These are phyloP conservation scores for Kwoniella heveanensis DNA, from an alignment of 768 basidiomycete genomes.

Conservation along the genomic window DNA sequence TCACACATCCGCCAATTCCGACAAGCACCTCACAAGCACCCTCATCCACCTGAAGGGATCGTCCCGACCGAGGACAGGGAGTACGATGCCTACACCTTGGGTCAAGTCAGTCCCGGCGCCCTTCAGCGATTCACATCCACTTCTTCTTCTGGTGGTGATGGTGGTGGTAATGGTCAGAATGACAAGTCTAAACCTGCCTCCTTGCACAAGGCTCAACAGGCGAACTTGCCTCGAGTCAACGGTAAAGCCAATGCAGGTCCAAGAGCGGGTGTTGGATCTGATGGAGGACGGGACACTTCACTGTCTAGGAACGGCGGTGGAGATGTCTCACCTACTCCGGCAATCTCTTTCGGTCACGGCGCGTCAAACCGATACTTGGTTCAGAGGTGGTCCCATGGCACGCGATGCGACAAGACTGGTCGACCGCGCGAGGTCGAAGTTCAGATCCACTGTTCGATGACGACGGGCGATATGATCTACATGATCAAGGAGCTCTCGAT, in stretches of 20 bases:
- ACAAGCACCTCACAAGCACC: conserved; percentile 69
- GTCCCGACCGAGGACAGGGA: conserved; percentile 83
- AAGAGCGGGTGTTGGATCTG: no score
- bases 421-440: conserved; percentile 87
- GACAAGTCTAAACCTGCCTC: background rate
- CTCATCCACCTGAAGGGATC: conserved; percentile 66
- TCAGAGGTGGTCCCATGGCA: conserved; percentile 67
- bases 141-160: no score
- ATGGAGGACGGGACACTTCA: background rate
- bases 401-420: conserved; percentile 88
- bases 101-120: conserved; percentile 40
- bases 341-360: conserved; percentile 32
- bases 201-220: background rate
- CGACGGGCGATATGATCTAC: conserved; percentile 83
- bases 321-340: background rate
- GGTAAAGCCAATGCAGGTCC: no score
- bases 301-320: conserved; percentile 54
- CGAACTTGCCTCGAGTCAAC: background rate
- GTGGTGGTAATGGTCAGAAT: background rate
- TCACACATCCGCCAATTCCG: conserved; percentile 94
- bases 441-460: conserved; percentile 97
- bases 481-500: conserved; percentile 92
- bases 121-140: conserved; percentile 67
- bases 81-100: conserved; percentile 56
- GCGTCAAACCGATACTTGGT: conserved; percentile 80